A percentile compares a stretch with the other conserved stretches of the same genome.
phyloP scores from a whole-genome alignment of 495 filamentous ascomycete genomes.

The Darksidea phi region DNA sequence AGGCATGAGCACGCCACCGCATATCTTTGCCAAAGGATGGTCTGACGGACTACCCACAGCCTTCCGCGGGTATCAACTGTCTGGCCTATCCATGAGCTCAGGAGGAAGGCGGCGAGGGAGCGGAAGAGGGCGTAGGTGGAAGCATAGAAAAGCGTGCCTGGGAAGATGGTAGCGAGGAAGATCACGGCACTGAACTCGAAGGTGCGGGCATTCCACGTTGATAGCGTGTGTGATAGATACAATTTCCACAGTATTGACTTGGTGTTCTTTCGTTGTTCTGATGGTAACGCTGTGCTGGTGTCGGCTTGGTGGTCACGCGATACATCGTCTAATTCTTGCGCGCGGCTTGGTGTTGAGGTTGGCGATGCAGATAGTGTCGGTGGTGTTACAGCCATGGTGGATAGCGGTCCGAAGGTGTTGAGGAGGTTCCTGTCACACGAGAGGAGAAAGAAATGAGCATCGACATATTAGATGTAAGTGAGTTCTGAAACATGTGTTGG shows the following conservation, averaged over 20 bases:
- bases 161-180: slow-evolving; percentile 34
- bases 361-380: no score
- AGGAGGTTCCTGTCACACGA: no score
- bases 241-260: slow-evolving; percentile 19
- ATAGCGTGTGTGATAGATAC: slow-evolving; percentile 35
- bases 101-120: slow-evolving; percentile 19
- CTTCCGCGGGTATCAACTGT: slow-evolving; percentile 24
- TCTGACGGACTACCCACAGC: slow-evolving; percentile 20
- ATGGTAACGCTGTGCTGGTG: no score
- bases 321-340: no score
- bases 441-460: no score
- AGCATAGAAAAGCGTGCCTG: slow-evolving; percentile 30
- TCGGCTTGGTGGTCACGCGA: no score
- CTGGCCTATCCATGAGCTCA: slow-evolving; percentile 28
- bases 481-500: no score
- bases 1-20: slow-evolving; percentile 32
- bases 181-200: slow-evolving; percentile 38
- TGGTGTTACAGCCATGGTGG: no score
- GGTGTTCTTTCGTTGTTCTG: no score
- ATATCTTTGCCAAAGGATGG: slow-evolving; percentile 29
- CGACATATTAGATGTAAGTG: no score
- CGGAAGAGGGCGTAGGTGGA: slow-evolving; percentile 34
- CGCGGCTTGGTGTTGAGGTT: no score
- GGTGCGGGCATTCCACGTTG: slow-evolving; percentile 35
- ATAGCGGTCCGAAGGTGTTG: no score